A percentile compares a stretch with the other conserved stretches of the same genome.
These are phyloP conservation scores for Citrus australasica DNA, from an alignment of 345 rosid species.

Conservation along the genomic window DNA sequence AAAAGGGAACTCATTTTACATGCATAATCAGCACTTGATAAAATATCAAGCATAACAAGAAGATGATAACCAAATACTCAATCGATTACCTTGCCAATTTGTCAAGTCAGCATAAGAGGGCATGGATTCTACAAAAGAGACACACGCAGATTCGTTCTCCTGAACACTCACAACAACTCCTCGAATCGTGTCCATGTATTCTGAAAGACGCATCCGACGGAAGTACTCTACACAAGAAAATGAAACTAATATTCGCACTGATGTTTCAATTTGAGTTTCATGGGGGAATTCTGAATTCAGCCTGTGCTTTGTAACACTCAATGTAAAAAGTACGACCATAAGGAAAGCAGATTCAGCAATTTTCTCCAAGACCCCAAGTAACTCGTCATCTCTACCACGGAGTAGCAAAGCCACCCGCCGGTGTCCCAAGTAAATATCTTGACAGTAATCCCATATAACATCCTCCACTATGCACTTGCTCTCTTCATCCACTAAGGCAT, in stretches of 20 bases:
- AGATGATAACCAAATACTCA: not conserved
- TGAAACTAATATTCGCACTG: conserved; percentile 65
- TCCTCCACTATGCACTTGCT: conserved; percentile 58
- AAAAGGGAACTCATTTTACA: not conserved
- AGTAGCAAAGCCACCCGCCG: conserved; percentile 62
- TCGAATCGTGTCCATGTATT: conserved; percentile 83
- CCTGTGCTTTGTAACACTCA: conserved; percentile 69
- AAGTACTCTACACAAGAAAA: conserved; percentile 87
- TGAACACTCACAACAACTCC: conserved; percentile 69
- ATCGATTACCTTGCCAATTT: conserved; percentile 53
- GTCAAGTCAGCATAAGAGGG: conserved; percentile 71
- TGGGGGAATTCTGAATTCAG: conserved; percentile 41
- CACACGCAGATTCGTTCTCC: conserved; percentile 65
- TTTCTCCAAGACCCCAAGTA: conserved; percentile 68
- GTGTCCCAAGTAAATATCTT: conserved; percentile 67
- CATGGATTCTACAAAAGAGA: conserved; percentile 71
- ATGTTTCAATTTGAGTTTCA: conserved; percentile 59
- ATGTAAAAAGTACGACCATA: conserved; percentile 79
- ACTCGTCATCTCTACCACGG: conserved; percentile 45
- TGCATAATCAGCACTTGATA: not conserved
- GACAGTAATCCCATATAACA: conserved; percentile 75
- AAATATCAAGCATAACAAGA: not conserved
- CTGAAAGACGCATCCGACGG: conserved; percentile 76
- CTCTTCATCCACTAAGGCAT: conserved; percentile 58
- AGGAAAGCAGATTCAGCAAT: conserved; percentile 90